A percentile compares a stretch with the other conserved stretches of the same genome.
Evolutionary conservation across 495 filamentous ascomycete genomes (phyloP).

Genomic region (Podospora appendiculata): DNA sequence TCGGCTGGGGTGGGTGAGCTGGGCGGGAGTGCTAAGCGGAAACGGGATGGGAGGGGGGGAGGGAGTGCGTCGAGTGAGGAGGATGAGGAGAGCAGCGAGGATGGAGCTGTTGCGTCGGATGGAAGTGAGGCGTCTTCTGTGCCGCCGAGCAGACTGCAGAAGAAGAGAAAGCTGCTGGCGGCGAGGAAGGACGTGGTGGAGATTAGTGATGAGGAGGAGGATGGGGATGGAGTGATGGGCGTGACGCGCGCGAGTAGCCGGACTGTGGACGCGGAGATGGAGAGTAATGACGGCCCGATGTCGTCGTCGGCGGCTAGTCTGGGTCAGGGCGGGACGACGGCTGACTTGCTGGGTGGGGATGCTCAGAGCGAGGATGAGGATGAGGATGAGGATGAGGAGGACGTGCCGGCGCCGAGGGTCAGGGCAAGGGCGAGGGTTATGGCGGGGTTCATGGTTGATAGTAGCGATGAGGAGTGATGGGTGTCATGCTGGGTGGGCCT

Average conservation of each 20-base stretch:
- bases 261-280: slow-evolving; percentile 4
- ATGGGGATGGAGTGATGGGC: slow-evolving; percentile 18
- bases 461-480: slow-evolving; percentile 42
- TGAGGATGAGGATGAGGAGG: slow-evolving; percentile 30
- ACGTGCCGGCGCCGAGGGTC: slow-evolving; percentile 16
- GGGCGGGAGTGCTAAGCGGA: too few species aligned
- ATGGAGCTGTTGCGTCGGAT: background rate
- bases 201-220: slow-evolving; percentile 15
- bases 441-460: slow-evolving; percentile 49
- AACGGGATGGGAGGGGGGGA: background rate
- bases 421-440: slow-evolving; percentile 31
- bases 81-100: slow-evolving; percentile 1
- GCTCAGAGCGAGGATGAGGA: too few species aligned
- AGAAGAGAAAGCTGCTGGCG: background rate
- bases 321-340: slow-evolving; percentile 3
- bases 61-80: background rate
- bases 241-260: slow-evolving; percentile 10
- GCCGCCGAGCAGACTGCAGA: background rate
- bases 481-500: background rate
- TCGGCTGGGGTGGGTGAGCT: too few species aligned
- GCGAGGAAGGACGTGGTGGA: slow-evolving; percentile 5
- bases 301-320: slow-evolving; percentile 22
- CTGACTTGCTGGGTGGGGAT: slow-evolving; percentile 12
- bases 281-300: slow-evolving; percentile 18
- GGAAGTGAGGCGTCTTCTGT: background rate